A percentile compares a stretch with the other conserved stretches of the same genome.
Conservation (phyloP, 768 basidiomycete genomes). For the Punctularia strigosozonata region DNA sequence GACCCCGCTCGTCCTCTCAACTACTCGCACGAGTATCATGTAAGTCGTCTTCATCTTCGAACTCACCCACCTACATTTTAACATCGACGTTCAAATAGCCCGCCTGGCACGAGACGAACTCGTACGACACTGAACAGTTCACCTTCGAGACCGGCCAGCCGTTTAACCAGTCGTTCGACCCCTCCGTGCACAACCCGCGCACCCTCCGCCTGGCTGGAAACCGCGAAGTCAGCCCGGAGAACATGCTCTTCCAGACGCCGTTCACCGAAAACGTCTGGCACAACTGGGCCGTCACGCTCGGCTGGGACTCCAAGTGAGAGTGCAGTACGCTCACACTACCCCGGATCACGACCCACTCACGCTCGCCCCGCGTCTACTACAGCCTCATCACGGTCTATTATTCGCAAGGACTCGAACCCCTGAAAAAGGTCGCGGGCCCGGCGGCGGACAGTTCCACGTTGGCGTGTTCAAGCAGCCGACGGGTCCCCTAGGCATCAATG, state of each 20-base stretch:
- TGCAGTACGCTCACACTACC: not conserved
- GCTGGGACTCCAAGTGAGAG: slow-evolving; percentile 29
- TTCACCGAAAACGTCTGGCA: slow-evolving; percentile 38
- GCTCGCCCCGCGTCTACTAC: not conserved
- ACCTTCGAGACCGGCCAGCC: slow-evolving; percentile 6
- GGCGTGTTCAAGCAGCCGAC: slow-evolving; percentile 14
- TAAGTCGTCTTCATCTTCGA: slow-evolving; percentile 38
- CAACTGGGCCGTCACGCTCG: slow-evolving; percentile 47
- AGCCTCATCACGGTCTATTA: not conserved
- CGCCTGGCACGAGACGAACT: not conserved
- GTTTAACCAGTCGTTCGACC: slow-evolving; percentile 10
- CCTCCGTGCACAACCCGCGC: slow-evolving; percentile 3
- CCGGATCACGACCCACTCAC: not conserved
- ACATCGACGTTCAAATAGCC: not conserved
- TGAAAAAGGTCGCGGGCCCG: slow-evolving; percentile 1
- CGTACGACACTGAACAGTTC: not conserved
- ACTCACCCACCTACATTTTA: not conserved
- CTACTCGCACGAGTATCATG: slow-evolving; percentile 46
- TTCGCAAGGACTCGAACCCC: not conserved
- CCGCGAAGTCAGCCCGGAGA: slow-evolving; percentile 5
- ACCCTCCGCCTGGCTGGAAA: slow-evolving; percentile 5
- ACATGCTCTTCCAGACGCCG: slow-evolving; percentile 35
- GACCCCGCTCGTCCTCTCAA: slow-evolving; percentile 34
- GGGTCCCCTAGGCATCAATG: slow-evolving; percentile 10
- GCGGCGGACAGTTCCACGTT: slow-evolving; percentile 17